These are phyloP conservation scores for Geotrichum cucujoidarum DNA, from an alignment of 1,139 yeast species.

Conservation along the genomic window DNA sequence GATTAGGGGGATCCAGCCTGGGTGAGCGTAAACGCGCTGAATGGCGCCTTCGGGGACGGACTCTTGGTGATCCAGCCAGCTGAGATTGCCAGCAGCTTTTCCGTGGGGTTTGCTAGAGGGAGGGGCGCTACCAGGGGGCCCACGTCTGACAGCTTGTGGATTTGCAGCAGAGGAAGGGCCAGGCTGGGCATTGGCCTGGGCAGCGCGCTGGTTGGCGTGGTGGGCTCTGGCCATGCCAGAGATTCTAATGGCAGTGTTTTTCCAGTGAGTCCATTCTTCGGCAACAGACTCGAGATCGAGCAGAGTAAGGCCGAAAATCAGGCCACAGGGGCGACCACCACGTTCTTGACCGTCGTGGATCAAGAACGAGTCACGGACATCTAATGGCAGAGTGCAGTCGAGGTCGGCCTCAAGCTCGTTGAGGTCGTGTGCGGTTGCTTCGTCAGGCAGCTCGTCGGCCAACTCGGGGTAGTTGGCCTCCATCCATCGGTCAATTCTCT, in stretches of 20 bases:
- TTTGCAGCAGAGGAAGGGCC: conserved; percentile 20
- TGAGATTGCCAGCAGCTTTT: conserved; percentile 17
- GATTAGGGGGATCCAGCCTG: conserved; percentile 84
- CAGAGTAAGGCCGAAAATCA: conserved; percentile 64
- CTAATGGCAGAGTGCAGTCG: conserved; percentile 61
- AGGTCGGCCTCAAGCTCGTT: conserved; percentile 72
- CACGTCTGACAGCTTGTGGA: conserved; percentile 5
- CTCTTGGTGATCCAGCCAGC: conserved; percentile 47
- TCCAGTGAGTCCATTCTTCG: conserved; percentile 71
- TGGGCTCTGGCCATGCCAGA: conserved; percentile 23
- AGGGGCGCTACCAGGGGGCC: conserved; percentile 9
- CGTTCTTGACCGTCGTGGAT: conserved; percentile 79
- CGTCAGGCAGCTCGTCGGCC: conserved; percentile 62
- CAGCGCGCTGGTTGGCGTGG: conserved; percentile 21
- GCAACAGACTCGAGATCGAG: conserved; percentile 66
- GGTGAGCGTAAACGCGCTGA: conserved; percentile 72
- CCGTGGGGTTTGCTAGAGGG: background rate
- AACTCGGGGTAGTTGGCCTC: conserved; percentile 78
- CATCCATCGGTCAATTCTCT: conserved; percentile 65
- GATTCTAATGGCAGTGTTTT: conserved; percentile 50
- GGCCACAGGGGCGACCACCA: conserved; percentile 71
- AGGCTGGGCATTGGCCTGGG: conserved; percentile 17
- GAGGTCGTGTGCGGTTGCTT: conserved; percentile 70
- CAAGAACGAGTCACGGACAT: conserved; percentile 68
- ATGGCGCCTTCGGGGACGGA: conserved; percentile 71